phyloP scores from a whole-genome alignment of 495 filamentous ascomycete genomes.

The Immersiella caudata region DNA sequence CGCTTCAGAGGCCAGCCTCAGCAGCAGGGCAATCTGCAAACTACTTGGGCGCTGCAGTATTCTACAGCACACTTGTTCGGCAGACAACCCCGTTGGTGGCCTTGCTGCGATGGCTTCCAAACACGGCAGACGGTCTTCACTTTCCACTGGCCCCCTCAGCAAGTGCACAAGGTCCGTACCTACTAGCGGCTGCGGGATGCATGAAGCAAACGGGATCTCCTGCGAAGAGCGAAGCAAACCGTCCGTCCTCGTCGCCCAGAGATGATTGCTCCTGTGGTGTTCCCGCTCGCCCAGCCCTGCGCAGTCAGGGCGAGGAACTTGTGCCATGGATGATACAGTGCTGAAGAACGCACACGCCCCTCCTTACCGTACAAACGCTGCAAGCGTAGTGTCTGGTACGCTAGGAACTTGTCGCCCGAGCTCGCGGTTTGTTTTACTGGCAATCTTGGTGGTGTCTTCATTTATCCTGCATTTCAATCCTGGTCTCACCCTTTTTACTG shows the following conservation, averaged over 20 bases:
- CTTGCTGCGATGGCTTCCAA: constrained; percentile 6
- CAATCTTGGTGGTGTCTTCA: constrained; percentile 18
- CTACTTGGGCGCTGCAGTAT: background rate
- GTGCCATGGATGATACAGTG: constrained; percentile 12
- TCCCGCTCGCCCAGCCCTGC: constrained; percentile 9
- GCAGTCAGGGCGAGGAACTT: background rate
- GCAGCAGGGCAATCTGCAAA: background rate
- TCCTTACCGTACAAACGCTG: background rate
- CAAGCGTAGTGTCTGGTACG: constrained; percentile 2
- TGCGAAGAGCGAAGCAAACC: background rate
- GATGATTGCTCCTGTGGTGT: background rate
- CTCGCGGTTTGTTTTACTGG: constrained; percentile 9
- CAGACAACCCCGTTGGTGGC: constrained; percentile 16
- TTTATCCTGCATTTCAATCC: constrained; percentile 5
- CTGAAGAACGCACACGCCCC: background rate
- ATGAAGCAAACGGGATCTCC: background rate
- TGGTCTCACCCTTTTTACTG: constrained; percentile 4
- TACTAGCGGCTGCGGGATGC: background rate
- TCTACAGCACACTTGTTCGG: constrained; percentile 1
- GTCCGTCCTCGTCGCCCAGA: background rate
- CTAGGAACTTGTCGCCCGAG: background rate
- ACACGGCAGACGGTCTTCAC: background rate
- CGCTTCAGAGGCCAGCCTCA: background rate
- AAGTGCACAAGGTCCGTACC: background rate
- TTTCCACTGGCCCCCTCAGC: background rate